Evolutionary conservation across 768 basidiomycete species (phyloP).

Genomic region (Macrolepiota albuminosa): DNA sequence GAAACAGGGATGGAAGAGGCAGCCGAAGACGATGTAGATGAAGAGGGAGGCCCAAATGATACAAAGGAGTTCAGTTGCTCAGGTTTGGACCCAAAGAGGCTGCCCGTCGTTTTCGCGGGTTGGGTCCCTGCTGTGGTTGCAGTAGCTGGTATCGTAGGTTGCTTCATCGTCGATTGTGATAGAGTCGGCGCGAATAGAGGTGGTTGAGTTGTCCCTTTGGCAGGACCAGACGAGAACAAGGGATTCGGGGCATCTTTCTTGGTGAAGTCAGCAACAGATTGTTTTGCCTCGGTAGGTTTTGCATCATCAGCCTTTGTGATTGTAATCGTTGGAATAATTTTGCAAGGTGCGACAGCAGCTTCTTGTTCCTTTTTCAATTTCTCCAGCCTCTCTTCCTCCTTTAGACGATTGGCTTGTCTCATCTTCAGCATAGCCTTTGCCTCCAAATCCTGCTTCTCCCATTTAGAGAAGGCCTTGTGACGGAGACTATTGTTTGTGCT

Average conservation of each 20-base stretch:
- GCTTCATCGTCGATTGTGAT: conserved; percentile 13
- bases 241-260: conserved; percentile 9
- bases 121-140: neutral
- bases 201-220: conserved; percentile 1
- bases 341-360: conserved; percentile 19
- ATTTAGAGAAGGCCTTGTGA: conserved; percentile 57
- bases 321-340: conserved; percentile 23
- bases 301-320: conserved; percentile 24
- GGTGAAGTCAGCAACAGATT: conserved; percentile 9
- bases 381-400: conserved; percentile 34
- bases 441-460: conserved; percentile 85
- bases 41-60: conserved; percentile 8
- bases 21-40: neutral
- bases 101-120: conserved; percentile 12
- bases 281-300: conserved; percentile 18
- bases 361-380: conserved; percentile 22
- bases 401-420: conserved; percentile 42
- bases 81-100: conserved; percentile 7
- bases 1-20: neutral
- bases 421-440: conserved; percentile 74
- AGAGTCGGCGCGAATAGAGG: conserved; percentile 9
- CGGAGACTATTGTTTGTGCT: conserved; percentile 47
- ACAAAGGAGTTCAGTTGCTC: conserved; percentile 4
- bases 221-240: conserved; percentile 4
- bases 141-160: conserved; percentile 2